Conservation (phyloP, 768 basidiomycete genomes). For the Lentinula raphanica region DNA sequence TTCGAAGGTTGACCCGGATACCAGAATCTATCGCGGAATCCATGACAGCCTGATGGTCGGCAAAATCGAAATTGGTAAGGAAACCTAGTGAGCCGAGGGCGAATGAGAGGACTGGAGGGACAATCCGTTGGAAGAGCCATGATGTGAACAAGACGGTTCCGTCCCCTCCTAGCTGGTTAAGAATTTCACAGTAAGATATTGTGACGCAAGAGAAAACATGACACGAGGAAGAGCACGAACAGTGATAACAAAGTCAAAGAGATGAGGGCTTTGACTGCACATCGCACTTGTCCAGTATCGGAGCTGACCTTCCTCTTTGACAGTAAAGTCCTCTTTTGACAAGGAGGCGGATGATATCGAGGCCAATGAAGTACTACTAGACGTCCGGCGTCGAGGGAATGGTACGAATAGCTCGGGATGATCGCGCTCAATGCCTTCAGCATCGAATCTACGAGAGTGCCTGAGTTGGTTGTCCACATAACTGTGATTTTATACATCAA, state of each 20-base stretch:
- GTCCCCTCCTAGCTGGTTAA: conserved; percentile 87
- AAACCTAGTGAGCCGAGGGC: conserved; percentile 97
- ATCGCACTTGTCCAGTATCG: conserved; percentile 97
- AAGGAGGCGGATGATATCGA: conserved; percentile 45
- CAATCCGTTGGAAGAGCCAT: conserved; percentile 97
- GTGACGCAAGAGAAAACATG: conserved; percentile 5
- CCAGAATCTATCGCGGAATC: conserved; percentile 86
- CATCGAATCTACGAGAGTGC: conserved; percentile 89
- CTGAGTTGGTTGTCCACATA: conserved; percentile 94
- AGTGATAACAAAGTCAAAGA: conserved; percentile 97
- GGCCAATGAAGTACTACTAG: conserved; percentile 58
- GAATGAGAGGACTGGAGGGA: conserved; percentile 97
- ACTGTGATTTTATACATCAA: conserved; percentile 30
- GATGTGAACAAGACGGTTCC: conserved; percentile 98
- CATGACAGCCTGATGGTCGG: conserved; percentile 79
- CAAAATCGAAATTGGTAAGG: conserved; percentile 94
- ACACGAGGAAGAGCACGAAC: conserved; percentile 42
- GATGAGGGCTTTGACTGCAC: conserved; percentile 85
- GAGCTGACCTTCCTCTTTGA: conserved; percentile 78
- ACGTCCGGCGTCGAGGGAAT: conserved; percentile 67
- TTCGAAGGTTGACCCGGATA: conserved; percentile 94
- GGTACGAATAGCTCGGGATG: conserved; percentile 87
- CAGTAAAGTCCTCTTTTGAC: conserved; percentile 35
- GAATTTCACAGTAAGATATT: conserved; percentile 5
- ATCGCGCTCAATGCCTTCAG: conserved; percentile 78